phyloP scores from a whole-genome alignment of 1,284 basidiomycete species.

The Cryptococcus sp. region DNA sequence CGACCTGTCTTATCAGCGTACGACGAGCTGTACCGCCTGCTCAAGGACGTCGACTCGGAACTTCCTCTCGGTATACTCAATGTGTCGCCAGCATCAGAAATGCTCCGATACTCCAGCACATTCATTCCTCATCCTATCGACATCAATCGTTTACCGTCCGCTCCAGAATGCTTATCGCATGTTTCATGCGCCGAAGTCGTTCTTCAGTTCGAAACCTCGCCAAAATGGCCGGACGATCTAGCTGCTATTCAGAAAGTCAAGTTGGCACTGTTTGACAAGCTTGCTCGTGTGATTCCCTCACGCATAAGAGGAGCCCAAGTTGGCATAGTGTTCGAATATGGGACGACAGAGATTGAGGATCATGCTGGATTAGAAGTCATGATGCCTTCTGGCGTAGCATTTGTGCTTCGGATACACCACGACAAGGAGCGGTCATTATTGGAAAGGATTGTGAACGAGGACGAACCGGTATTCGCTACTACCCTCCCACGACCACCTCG shows the following conservation, averaged over 20 bases:
- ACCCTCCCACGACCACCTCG: conserved; percentile 45
- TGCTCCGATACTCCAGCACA: conserved; percentile 78
- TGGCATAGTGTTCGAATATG: conserved; percentile 60
- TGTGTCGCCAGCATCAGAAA: conserved; percentile 68
- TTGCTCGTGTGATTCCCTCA: conserved; percentile 66
- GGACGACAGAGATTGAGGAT: conserved; percentile 66
- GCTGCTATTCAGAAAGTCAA: conserved; percentile 93
- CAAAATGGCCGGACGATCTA: conserved; percentile 93
- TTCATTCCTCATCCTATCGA: conserved; percentile 70
- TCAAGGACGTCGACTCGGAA: conserved; percentile 74
- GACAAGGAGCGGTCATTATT: conserved; percentile 81
- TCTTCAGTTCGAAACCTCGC: conserved; percentile 86
- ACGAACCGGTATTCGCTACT: conserved; percentile 39
- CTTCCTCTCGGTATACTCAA: conserved; percentile 80
- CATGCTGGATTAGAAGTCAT: conserved; percentile 73
- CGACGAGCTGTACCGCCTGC: conserved; percentile 71
- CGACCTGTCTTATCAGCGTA: conserved; percentile 76
- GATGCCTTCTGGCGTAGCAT: conserved; percentile 82
- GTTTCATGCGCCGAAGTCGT: conserved; percentile 70
- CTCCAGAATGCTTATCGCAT: conserved; percentile 62
- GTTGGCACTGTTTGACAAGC: conserved; percentile 82
- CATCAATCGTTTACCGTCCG: conserved; percentile 50
- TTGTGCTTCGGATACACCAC: conserved; percentile 79
- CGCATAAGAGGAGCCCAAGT: conserved; percentile 58
- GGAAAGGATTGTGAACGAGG: conserved; percentile 62